A percentile compares a stretch with the other conserved stretches of the same genome.
phyloP scores from a whole-genome alignment of 306 rosid genomes.

The Mimosa pudica region DNA sequence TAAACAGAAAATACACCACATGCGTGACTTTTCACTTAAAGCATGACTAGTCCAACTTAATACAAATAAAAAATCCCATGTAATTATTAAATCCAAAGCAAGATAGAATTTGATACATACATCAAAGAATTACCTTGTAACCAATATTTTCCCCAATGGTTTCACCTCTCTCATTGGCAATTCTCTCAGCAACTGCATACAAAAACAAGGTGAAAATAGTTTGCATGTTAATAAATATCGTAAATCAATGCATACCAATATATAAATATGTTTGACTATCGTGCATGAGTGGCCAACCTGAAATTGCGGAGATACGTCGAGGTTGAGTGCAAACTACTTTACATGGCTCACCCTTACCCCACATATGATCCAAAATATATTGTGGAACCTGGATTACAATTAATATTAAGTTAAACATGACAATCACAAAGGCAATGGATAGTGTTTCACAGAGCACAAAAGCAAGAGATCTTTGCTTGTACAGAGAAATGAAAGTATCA shows the following conservation, averaged over 20 bases:
- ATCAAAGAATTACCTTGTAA: conserved; percentile 75
- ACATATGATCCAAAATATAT: conserved; percentile 79
- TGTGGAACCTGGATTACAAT: conserved; percentile 83
- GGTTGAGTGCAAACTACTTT: conserved; percentile 95
- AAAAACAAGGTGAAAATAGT: conserved; percentile 25
- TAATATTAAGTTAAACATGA: conserved; percentile 24
- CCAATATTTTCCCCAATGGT: conserved; percentile 74
- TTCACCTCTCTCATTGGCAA: conserved; percentile 84
- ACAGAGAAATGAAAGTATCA: conserved; percentile 22
- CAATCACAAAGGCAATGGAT: conserved; percentile 3
- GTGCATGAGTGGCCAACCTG: conserved; percentile 59
- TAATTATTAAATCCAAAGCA: conserved; percentile 22
- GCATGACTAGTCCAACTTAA: conserved; percentile 13
- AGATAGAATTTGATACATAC: conserved; percentile 6
- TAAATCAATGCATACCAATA: neutral
- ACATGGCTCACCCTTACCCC: conserved; percentile 86
- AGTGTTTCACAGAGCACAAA: conserved; percentile 34
- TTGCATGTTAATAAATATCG: conserved; percentile 32
- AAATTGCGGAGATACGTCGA: conserved; percentile 87
- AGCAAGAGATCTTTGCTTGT: conserved; percentile 29
- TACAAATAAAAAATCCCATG: conserved; percentile 7
- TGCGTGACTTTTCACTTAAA: conserved; percentile 6
- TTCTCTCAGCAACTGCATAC: conserved; percentile 85
- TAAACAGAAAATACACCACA: neutral
- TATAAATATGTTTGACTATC: neutral